Evolutionary conservation across 1,284 basidiomycete species (phyloP), one percentile per base, ranked within the genome.

Genomic region (Rhizoctonia solani): DNA sequence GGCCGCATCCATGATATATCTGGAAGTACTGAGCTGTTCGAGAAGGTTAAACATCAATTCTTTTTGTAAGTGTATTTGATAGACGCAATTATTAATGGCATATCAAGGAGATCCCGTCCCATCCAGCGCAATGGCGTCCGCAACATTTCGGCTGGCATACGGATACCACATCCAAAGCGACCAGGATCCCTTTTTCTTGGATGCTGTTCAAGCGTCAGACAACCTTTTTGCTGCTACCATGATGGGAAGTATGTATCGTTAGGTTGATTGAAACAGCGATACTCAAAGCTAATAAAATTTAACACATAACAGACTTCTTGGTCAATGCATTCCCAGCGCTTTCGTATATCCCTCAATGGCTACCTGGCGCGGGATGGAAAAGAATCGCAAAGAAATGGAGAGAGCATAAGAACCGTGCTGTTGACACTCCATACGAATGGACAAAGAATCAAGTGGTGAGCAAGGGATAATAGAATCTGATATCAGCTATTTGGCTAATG

Each of bases 291-390:
- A 14, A 23, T 16, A 39, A 16, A 8, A 39, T 32, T 54, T 13
- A 54, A 30, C 44, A 32, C 27, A 29, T 4, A 19, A 9, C 25
- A 61, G 58, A 61, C 23, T 61, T 61, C 34, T 39, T 50, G 8
- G 58, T 46, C 16, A 61, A 61, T 30, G 25, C 25, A 8, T 50
- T 61, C 19, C 58, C 58, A 11, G 58, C 47, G 11, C 46, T 61
- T 9, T 11, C 29, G 5, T 30, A 46, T 37, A 49, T 68, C 25
- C 67, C 67, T 4, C 19, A 44, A 23, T 68, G 67, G 67, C 23
- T 68, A 14, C 67, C 67, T 2, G 55, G 55, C 1, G 53, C 55
- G 25, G 46, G 49, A 5, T 68, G 67, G 67, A 68, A 53, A 37
- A 46, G 34, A 8, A 34, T 27, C 9, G 49, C 47, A 13, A 46